Evolutionary conservation across 176 grass and related monocot species (phyloP), one percentile per base, ranked within the genome.

Genomic region (Ampelocalamus luodianensis): DNA sequence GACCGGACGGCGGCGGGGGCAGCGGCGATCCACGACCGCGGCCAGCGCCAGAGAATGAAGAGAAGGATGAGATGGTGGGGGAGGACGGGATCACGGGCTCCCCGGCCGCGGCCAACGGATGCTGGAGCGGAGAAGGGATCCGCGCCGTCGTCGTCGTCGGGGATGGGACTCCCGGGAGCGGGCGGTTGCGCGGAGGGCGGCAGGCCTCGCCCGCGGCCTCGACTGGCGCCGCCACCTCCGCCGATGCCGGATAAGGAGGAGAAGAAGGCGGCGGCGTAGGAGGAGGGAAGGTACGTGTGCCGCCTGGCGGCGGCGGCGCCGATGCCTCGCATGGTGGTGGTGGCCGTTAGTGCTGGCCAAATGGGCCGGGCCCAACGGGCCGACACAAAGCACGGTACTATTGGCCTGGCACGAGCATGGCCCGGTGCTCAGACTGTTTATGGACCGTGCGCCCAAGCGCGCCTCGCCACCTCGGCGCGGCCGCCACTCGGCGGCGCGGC

Each of bases 191-290:
- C 45, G 8, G 85, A 61, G 49, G 60, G 72, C n/a, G 85, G 79
- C 38, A 80, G 58, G 5, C 87, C 92, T 36, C 89, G 71, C 0
- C 92, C 92, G 5, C 88, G 82, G 5, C 91, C 89, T 29, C 77
- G 60, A 1, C 89, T 89, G 44, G 64, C 58, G 9, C 89, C 89
- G 6, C 89, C 89, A 44, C 53, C 58, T 6, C 89, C 89, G 4
- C 89, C 81, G 17, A 51, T 71, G 39, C 89, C 85, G 77, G 90
- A 89, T 53, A 68, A 87, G 81, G 87, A 94, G 65, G 88, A 92
- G 29, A 82, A 78, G 16, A 73, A n/a, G n/a, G n/a, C 84, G 10
- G 77, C 64, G 23, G 79, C 66, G 69, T 73, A 82, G 72, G 83
- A 86, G 61, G 81, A 68, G 1, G 85, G 53, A 72, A 92, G 58